phyloP scores from a whole-genome alignment of 345 rosid genomes.

The Citrus medica region DNA sequence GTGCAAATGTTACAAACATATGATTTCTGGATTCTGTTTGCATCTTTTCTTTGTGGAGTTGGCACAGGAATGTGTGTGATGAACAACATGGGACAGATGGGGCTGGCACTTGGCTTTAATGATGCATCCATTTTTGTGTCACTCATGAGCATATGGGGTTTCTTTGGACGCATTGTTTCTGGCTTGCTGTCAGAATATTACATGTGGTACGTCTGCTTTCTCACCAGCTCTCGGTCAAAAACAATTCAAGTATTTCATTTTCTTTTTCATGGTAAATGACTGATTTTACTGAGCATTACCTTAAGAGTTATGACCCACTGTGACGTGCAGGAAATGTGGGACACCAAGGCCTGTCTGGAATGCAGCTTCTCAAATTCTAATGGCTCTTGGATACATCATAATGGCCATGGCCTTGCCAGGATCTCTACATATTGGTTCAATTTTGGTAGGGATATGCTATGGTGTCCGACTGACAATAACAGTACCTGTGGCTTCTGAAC shows the following conservation, averaged over 20 bases:
- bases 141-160: constrained; percentile 82
- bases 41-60: constrained; percentile 79
- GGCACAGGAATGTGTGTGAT: constrained; percentile 86
- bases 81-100: constrained; percentile 95
- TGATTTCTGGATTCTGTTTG: constrained; percentile 85
- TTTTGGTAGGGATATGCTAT: constrained; percentile 82
- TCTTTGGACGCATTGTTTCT: constrained; percentile 82
- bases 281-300: too few relatives aligned
- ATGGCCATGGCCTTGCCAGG: constrained; percentile 81
- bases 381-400: constrained; percentile 74
- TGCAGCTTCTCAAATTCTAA: constrained; percentile 77
- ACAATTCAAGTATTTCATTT: neutral
- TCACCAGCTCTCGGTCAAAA: neutral
- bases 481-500: constrained; percentile 86
- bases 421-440: constrained; percentile 76
- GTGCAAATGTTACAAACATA: constrained; percentile 52
- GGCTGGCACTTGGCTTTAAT: constrained; percentile 74
- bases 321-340: constrained; percentile 61
- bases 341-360: constrained; percentile 92
- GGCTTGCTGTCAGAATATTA: constrained; percentile 76
- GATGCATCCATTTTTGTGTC: constrained; percentile 89
- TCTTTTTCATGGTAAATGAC: neutral
- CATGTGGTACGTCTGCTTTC: constrained; percentile 46
- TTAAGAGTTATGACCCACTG: neutral
- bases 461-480: constrained; percentile 91